phyloP scores from a whole-genome alignment of 495 filamentous ascomycete species.

The Podospora anserina region DNA sequence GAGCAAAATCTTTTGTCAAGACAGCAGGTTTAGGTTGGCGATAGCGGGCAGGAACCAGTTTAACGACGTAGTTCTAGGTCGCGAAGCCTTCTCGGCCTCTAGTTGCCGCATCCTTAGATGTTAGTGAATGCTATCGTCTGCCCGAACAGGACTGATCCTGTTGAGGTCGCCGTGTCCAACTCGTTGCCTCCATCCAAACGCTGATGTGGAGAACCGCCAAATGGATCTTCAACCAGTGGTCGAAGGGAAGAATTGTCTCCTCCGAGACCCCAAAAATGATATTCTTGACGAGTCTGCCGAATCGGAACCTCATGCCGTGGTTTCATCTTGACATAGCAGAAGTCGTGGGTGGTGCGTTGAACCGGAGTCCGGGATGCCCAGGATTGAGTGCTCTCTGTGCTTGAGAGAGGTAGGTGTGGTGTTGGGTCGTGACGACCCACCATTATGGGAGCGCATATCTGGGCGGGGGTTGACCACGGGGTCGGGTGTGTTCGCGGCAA shows the following conservation, averaged over 20 bases:
- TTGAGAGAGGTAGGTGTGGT: not conserved
- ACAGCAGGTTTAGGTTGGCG: not conserved
- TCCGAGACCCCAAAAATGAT: too few species aligned
- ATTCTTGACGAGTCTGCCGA: too few species aligned
- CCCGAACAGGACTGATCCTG: not conserved
- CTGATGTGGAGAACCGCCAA: too few species aligned
- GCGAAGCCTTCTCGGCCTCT: constrained; percentile 6
- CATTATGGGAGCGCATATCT: not conserved
- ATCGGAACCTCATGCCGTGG: too few species aligned
- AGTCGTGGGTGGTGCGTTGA: too few species aligned
- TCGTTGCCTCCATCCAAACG: not conserved
- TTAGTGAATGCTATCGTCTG: not conserved
- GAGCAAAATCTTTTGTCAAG: constrained; percentile 5
- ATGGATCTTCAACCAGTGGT: too few species aligned
- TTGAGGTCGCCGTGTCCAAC: not conserved
- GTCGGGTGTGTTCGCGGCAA: not conserved
- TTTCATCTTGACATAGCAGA: too few species aligned
- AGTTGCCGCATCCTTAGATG: not conserved
- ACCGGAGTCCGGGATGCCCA: not conserved
- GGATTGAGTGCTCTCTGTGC: not conserved
- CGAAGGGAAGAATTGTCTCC: too few species aligned
- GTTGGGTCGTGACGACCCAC: not conserved
- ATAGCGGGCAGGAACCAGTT: constrained; percentile 16
- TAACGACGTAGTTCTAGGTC: constrained; percentile 26
- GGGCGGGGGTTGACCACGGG: not conserved